phyloP scores from a whole-genome alignment of 2,329 filamentous ascomycete genomes.

The Cladosporium sp. region DNA sequence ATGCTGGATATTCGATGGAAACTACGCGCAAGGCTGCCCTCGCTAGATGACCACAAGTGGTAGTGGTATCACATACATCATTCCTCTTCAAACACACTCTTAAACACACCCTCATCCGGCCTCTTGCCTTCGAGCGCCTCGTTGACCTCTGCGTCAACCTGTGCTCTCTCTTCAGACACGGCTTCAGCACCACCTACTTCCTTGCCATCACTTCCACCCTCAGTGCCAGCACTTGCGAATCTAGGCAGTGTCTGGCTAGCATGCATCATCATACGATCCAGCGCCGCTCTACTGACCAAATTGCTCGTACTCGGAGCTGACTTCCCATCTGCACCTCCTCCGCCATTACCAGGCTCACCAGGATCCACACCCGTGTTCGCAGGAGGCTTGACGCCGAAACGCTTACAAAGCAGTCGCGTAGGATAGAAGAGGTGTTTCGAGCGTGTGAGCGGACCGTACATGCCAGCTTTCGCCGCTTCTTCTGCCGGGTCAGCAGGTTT shows the following conservation, averaged over 20 bases:
- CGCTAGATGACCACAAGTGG: too few relatives aligned
- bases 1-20: too few relatives aligned
- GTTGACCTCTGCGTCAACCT: slow-evolving; percentile 69
- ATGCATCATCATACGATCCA: slow-evolving; percentile 53
- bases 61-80: too few relatives aligned
- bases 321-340: slow-evolving; percentile 20
- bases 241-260: slow-evolving; percentile 25
- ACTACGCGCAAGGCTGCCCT: too few relatives aligned
- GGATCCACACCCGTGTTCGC: slow-evolving; percentile 59
- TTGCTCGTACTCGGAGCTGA: slow-evolving; percentile 51
- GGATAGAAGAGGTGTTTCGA: slow-evolving; percentile 70
- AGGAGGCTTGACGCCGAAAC: slow-evolving; percentile 82
- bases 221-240: slow-evolving; percentile 19
- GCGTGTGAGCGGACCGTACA: slow-evolving; percentile 89
- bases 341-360: slow-evolving; percentile 32
- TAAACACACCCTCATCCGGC: slow-evolving; percentile 78
- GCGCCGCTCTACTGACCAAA: slow-evolving; percentile 52
- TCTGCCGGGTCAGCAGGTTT: slow-evolving; percentile 74
- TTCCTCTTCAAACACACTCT: slow-evolving; percentile 66
- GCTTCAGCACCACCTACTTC: not conserved
- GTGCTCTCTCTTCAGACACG: slow-evolving; percentile 22
- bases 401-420: slow-evolving; percentile 81
- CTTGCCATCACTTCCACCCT: slow-evolving; percentile 12
- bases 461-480: slow-evolving; percentile 80
- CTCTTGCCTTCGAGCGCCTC: slow-evolving; percentile 70